phyloP scores from a whole-genome alignment of 345 rosid species.

The Populus tremula region DNA sequence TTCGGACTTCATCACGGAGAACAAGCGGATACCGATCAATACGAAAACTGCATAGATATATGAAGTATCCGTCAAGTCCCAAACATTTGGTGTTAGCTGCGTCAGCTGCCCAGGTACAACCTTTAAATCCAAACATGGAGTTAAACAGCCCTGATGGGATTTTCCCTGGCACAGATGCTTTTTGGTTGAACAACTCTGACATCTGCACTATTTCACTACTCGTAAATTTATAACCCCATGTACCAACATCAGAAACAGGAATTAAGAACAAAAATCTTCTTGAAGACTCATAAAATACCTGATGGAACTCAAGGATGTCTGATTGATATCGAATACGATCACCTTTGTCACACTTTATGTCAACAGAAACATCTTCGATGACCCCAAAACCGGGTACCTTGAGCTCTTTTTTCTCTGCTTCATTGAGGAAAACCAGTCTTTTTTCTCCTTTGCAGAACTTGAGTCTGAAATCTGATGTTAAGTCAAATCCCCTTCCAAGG shows the following conservation, averaged over 20 bases:
- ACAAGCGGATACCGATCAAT: constrained; percentile 65
- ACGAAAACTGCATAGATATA: constrained; percentile 51
- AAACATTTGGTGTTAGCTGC: constrained; percentile 60
- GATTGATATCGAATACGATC: constrained; percentile 72
- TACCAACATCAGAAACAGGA: not conserved
- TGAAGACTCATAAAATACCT: constrained; percentile 34
- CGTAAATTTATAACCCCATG: not conserved
- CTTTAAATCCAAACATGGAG: constrained; percentile 63
- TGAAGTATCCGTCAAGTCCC: constrained; percentile 71
- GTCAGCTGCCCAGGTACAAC: constrained; percentile 73
- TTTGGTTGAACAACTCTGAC: constrained; percentile 79
- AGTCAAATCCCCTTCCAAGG: constrained; percentile 86
- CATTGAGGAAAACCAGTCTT: constrained; percentile 57
- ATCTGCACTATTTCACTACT: constrained; percentile 44
- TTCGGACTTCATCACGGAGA: constrained; percentile 58
- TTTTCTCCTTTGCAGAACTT: constrained; percentile 71
- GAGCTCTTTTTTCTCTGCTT: constrained; percentile 47
- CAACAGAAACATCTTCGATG: constrained; percentile 51
- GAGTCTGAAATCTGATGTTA: constrained; percentile 73
- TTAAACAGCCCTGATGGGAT: constrained; percentile 83
- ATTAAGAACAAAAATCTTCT: too few species aligned
- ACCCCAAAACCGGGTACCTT: constrained; percentile 62
- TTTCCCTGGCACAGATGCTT: constrained; percentile 59
- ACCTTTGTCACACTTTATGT: constrained; percentile 86
- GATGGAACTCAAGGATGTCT: constrained; percentile 72